phyloP scores from a whole-genome alignment of 805 yeast species.

The Clavispora vitiphila region DNA sequence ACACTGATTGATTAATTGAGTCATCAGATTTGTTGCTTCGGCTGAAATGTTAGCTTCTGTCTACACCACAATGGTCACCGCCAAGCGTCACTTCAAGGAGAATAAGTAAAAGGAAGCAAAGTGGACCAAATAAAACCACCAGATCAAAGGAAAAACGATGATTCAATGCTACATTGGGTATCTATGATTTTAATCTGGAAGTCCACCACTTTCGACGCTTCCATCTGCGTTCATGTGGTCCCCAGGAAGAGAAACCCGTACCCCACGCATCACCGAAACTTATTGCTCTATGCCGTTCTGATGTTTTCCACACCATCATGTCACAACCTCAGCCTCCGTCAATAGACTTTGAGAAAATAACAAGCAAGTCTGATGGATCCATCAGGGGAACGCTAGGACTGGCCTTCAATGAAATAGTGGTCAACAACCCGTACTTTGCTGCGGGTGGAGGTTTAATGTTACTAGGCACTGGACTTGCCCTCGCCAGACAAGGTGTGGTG shows the following conservation, averaged over 20 bases:
- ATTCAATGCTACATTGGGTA: too few species aligned
- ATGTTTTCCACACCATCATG: not conserved
- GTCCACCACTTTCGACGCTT: too few species aligned
- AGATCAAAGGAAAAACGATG: too few species aligned
- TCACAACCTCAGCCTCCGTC: conserved; percentile 9
- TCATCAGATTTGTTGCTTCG: too few species aligned
- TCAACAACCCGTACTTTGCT: conserved; percentile 88
- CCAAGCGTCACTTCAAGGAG: too few species aligned
- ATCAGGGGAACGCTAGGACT: conserved; percentile 26
- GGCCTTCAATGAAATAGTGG: conserved; percentile 50
- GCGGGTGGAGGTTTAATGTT: conserved; percentile 98
- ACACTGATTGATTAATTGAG: too few species aligned
- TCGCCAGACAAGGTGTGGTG: conserved; percentile 64
- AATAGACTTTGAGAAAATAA: conserved; percentile 34
- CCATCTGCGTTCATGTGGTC: too few species aligned
- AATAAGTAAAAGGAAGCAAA: too few species aligned
- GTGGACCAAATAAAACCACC: too few species aligned
- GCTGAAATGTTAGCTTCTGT: too few species aligned
- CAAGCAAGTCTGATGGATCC: conserved; percentile 34
- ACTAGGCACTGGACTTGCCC: conserved; percentile 82
- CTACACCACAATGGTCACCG: too few species aligned
- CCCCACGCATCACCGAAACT: not conserved
- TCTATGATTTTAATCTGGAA: too few species aligned
- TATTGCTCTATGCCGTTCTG: not conserved
- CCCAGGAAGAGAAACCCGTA: not conserved